Base-by-base conservation (phyloP, 768 basidiomycete species). In the Naganishia antarctica region DNA sequence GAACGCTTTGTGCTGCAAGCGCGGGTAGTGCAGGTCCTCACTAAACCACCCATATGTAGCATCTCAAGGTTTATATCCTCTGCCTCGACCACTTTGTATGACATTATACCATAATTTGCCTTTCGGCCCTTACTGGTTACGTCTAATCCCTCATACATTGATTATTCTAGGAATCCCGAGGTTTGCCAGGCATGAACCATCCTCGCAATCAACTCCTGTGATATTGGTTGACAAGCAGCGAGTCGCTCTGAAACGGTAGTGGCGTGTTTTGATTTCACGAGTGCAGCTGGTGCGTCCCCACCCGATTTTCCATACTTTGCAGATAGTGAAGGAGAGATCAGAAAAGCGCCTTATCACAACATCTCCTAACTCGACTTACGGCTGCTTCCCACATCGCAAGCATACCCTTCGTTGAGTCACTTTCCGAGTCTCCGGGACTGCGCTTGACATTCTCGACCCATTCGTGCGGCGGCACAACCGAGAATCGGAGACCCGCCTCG, bases 131-230 rank as follows among this genome's bases (percentile, higher is more conserved):
- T n/a, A n/a, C n/a, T n/a, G n/a, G n/a, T n/a, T n/a, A n/a, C n/a
- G n/a, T n/a, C n/a, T n/a, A n/a, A 34, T 61, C 37, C 31, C 60
- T 26, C 31, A 32, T 32, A 21, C 16, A 16, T 60, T 15, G n/a
- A 70, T 57, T 51, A 31, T 25, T 11, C 32, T 48, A 73, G 31
- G 67, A 82, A 82, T 11, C 79, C 78, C 0, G 73, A 76, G 31
- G 75, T 69, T 23, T 74, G 71, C 82, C 82, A 83, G 9, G 74
- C 70, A 2, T 46, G 63, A 0, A 82, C 78, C 81, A 81, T 82
- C 61, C 78, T 80, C 9, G 45, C 68, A 0, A 82, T 76, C 23
- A 81, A 61, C 16, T 51, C 72, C 8, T 67, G 65, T 21, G 66
- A 73, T 21, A 80, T 48, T 0, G 76, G 68, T 11, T 69, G 70